Percentiles rank a stretch among this genome's conserved stretches.
These are phyloP conservation scores for Xylaria sp. DNA, from an alignment of 2,329 filamentous ascomycete genomes.

Conservation along the genomic window DNA sequence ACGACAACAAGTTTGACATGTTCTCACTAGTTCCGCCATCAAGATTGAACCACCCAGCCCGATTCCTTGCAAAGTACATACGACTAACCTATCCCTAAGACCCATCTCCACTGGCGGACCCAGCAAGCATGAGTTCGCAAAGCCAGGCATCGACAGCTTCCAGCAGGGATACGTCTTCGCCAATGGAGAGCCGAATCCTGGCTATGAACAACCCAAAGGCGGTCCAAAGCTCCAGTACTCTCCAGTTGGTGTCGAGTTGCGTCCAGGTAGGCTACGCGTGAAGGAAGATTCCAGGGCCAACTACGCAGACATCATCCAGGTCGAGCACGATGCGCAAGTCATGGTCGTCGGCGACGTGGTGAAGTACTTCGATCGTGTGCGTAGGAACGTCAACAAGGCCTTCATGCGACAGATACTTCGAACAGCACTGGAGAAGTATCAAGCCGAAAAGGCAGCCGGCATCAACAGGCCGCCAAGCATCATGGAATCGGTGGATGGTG, in stretches of 20 bases:
- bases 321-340: constrained; percentile 52
- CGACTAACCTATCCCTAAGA: constrained; percentile 43
- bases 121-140: constrained; percentile 52
- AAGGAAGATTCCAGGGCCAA: constrained; percentile 53
- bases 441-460: constrained; percentile 41
- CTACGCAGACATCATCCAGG: constrained; percentile 53
- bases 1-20: constrained; percentile 9
- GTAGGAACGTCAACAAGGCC: constrained; percentile 53
- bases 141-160: constrained; percentile 52
- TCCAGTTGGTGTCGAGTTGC: constrained; percentile 51
- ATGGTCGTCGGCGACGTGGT: constrained; percentile 52
- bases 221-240: constrained; percentile 50
- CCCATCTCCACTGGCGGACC: constrained; percentile 50
- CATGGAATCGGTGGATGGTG: constrained; percentile 39
- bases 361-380: constrained; percentile 53
- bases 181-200: constrained; percentile 50
- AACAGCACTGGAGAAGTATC: constrained; percentile 51
- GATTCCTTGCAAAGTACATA: background rate
- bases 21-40: constrained; percentile 10
- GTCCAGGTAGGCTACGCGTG: constrained; percentile 50
- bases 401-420: constrained; percentile 53
- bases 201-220: constrained; percentile 45
- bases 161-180: constrained; percentile 53
- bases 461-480: constrained; percentile 27
- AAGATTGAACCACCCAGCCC: constrained; percentile 21